Evolutionary conservation across 345 rosid species (phyloP).

Genomic region (Citrus unshiu): DNA sequence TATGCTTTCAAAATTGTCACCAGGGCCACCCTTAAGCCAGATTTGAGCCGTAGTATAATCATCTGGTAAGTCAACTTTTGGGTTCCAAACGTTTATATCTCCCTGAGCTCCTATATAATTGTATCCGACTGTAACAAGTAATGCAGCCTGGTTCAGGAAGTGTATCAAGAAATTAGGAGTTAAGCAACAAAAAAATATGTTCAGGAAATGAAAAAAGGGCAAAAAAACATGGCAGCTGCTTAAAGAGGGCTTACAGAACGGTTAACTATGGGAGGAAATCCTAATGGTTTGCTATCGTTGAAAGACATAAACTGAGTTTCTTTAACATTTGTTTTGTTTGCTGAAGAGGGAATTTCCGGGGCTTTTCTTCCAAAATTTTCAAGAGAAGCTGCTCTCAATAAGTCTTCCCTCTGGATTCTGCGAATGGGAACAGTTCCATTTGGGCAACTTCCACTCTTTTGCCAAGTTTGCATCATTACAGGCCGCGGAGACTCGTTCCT

Average conservation of each 20-base stretch:
- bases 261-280: background rate
- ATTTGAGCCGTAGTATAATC: constrained; percentile 43
- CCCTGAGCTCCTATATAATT: constrained; percentile 37
- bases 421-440: constrained; percentile 47
- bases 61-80: constrained; percentile 15
- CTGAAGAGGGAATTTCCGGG: background rate
- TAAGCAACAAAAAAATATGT: background rate
- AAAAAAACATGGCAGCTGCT: background rate
- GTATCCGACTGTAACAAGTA: constrained; percentile 24
- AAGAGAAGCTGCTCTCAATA: constrained; percentile 34
- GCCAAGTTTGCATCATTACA: constrained; percentile 35
- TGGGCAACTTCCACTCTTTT: constrained; percentile 43
- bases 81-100: constrained; percentile 52
- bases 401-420: constrained; percentile 32
- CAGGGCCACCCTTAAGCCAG: constrained; percentile 37
- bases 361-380: constrained; percentile 28
- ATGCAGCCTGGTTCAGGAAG: constrained; percentile 25
- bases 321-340: background rate
- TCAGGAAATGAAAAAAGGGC: background rate
- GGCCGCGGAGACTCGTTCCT: constrained; percentile 14
- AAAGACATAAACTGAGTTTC: background rate
- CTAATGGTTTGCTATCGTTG: background rate
- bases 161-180: background rate
- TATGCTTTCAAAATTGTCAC: constrained; percentile 24
- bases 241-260: constrained; percentile 32